phyloP scores from a whole-genome alignment of 345 rosid genomes.

The Moricandia moricandioides region DNA sequence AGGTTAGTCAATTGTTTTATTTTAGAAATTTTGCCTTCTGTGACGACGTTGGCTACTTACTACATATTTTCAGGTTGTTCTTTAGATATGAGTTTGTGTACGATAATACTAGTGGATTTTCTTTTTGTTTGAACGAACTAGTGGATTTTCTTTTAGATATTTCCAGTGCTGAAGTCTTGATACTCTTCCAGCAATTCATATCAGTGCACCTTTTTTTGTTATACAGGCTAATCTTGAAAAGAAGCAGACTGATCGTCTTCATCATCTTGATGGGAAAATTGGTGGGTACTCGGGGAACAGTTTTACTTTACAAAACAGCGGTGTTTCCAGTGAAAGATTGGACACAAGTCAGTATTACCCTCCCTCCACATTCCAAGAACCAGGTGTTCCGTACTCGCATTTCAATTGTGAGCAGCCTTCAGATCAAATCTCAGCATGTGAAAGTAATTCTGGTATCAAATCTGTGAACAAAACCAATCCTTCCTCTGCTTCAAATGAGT shows the following conservation, averaged over 20 bases:
- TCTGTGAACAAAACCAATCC: slow-evolving; percentile 48
- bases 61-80: neutral
- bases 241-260: slow-evolving; percentile 43
- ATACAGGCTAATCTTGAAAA: slow-evolving; percentile 48
- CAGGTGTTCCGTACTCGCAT: slow-evolving; percentile 34
- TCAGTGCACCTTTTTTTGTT: slow-evolving; percentile 14
- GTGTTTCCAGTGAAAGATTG: slow-evolving; percentile 36
- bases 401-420: slow-evolving; percentile 40
- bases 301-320: slow-evolving; percentile 39
- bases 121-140: too few species aligned
- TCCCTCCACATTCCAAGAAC: slow-evolving; percentile 30
- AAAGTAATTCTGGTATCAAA: slow-evolving; percentile 48
- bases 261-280: slow-evolving; percentile 44
- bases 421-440: slow-evolving; percentile 50
- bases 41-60: slow-evolving; percentile 13
- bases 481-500: slow-evolving; percentile 48
- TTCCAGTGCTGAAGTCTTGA: neutral
- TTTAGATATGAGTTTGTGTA: neutral
- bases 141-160: neutral
- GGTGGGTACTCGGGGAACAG: slow-evolving; percentile 45
- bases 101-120: neutral
- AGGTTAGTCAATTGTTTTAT: slow-evolving; percentile 43
- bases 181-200: slow-evolving; percentile 3
- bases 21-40: neutral
- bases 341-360: slow-evolving; percentile 38